Percentiles rank a stretch among this genome's conserved stretches.
Conservation (phyloP, 208 protist genomes). For the Plasmodiophora brassicae region DNA sequence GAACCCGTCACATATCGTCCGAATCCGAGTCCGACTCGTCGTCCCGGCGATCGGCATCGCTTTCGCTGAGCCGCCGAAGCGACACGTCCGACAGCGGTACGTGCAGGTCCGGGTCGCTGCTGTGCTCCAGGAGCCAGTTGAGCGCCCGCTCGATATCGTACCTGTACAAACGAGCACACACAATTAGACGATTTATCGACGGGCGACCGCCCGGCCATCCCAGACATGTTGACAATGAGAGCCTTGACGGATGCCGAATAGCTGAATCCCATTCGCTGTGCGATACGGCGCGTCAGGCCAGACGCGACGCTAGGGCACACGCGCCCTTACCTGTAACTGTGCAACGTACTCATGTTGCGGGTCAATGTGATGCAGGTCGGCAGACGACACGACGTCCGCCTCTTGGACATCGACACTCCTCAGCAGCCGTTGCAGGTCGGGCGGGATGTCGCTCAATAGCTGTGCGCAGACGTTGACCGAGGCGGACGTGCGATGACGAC, state of each 20-base stretch:
- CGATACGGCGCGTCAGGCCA: too few relatives aligned
- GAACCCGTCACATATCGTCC: too few relatives aligned
- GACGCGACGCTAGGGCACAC: too few relatives aligned
- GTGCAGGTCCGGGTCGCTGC: neutral
- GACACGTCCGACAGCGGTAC: neutral
- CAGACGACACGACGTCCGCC: too few relatives aligned
- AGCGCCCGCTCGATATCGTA: neutral
- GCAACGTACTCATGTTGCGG: neutral
- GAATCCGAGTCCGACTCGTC: neutral
- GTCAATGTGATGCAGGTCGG: too few relatives aligned
- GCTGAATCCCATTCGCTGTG: slow-evolving; percentile 23
- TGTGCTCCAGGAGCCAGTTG: slow-evolving; percentile 7
- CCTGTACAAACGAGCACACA: neutral
- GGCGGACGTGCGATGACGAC: too few relatives aligned
- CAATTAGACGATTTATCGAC: neutral
- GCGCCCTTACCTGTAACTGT: neutral
- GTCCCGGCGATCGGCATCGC: neutral
- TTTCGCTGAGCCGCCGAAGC: neutral
- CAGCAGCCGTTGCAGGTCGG: neutral
- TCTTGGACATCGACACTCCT: too few relatives aligned
- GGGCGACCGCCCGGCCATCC: too few relatives aligned
- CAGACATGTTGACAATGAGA: neutral
- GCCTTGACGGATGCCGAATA: neutral
- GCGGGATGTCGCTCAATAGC: neutral
- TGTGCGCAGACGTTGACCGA: neutral